phyloP scores from a whole-genome alignment of 1,284 basidiomycete genomes.

The Sporisorium reilianum region DNA sequence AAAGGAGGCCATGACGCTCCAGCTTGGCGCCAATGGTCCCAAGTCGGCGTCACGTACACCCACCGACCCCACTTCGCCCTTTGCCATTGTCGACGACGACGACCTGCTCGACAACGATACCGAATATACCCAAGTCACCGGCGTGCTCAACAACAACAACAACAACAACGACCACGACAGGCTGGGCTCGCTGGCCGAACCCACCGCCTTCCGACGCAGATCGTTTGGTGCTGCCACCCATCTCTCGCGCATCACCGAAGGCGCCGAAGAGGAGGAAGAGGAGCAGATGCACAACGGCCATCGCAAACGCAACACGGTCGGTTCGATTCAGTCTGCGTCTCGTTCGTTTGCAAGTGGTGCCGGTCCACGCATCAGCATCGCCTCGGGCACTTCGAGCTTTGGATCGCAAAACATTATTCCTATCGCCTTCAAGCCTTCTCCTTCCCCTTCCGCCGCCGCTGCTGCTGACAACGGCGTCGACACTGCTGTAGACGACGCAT shows the following conservation, averaged over 20 bases:
- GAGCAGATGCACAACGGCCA: conserved; percentile 1
- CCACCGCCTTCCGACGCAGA: conserved; percentile 34
- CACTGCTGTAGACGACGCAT: neutral
- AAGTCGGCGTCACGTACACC: neutral
- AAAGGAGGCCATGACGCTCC: conserved; percentile 42
- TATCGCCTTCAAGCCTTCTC: conserved; percentile 47
- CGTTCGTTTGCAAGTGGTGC: conserved; percentile 23
- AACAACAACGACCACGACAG: conserved; percentile 17
- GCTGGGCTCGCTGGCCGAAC: conserved; percentile 46
- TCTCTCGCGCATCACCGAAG: conserved; percentile 54
- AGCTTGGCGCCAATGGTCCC: conserved; percentile 28
- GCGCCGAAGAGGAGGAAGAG: conserved; percentile 50
- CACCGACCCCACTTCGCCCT: conserved; percentile 14
- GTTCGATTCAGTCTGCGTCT: conserved; percentile 12
- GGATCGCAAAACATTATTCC: conserved; percentile 45
- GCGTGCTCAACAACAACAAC: conserved; percentile 26
- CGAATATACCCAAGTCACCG: conserved; percentile 53
- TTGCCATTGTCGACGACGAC: conserved; percentile 31
- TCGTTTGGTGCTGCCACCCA: conserved; percentile 56
- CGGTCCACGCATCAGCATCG: conserved; percentile 43
- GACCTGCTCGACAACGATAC: conserved; percentile 40
- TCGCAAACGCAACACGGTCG: conserved; percentile 23
- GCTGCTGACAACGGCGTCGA: neutral
- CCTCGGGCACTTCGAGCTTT: conserved; percentile 32
- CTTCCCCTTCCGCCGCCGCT: conserved; percentile 2